Evolutionary conservation across 768 basidiomycete species (phyloP).

Genomic region (Pleurotus citrinopileatus): DNA sequence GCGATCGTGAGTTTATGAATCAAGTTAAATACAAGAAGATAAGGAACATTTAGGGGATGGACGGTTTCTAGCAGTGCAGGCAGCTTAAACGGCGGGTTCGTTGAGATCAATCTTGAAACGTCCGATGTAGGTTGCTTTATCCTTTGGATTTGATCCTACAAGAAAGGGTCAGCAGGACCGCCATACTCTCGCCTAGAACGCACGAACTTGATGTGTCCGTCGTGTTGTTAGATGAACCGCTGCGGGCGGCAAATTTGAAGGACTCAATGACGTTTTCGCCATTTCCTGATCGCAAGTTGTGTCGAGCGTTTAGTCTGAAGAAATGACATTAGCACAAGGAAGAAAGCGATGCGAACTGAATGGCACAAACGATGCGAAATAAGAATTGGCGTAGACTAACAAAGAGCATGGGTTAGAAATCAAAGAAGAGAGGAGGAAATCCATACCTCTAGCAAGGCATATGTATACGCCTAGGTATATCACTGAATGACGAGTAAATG

Average conservation of each 20-base stretch:
- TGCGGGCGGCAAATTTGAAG: not conserved
- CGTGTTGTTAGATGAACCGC: not conserved
- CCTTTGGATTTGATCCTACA: not conserved
- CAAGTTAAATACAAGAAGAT: no score
- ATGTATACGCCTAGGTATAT: slow-evolving; percentile 1
- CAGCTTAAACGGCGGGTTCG: not conserved
- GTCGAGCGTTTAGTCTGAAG: not conserved
- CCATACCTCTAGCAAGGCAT: not conserved
- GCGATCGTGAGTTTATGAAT: no score
- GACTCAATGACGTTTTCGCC: not conserved
- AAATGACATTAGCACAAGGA: not conserved
- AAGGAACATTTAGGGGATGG: no score
- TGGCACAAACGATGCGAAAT: slow-evolving; percentile 1
- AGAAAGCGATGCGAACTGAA: not conserved
- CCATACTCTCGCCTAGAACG: no score
- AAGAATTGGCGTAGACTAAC: slow-evolving; percentile 4
- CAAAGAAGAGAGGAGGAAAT: not conserved
- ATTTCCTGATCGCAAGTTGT: not conserved
- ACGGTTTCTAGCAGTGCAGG: not conserved
- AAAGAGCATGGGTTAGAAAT: not conserved
- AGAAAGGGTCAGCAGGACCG: not conserved
- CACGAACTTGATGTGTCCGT: not conserved
- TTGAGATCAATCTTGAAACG: not conserved
- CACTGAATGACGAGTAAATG: not conserved
- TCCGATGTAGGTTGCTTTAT: not conserved